Evolutionary conservation across 345 rosid species (phyloP).

Genomic region (Microcos paniculata): DNA sequence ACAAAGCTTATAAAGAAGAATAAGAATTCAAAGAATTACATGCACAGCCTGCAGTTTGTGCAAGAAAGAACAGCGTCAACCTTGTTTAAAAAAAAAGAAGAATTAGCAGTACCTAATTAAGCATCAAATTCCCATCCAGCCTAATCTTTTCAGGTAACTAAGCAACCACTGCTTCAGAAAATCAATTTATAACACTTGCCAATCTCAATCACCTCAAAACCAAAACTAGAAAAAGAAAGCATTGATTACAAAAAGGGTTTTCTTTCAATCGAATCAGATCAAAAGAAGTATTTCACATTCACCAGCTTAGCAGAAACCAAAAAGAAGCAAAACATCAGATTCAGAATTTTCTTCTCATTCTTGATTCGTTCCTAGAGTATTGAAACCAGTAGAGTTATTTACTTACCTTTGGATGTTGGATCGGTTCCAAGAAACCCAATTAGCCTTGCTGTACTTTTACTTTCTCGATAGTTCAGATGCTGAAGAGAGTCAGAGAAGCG

Average conservation of each 20-base stretch:
- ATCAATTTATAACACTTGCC: neutral
- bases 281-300: neutral
- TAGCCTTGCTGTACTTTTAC: neutral
- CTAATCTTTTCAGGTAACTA: neutral
- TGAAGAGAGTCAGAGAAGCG: neutral
- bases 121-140: neutral
- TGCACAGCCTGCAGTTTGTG: neutral
- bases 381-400: neutral
- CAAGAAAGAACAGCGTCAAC: neutral
- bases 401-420: neutral
- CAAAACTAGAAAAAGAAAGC: neutral
- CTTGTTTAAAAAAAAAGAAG: neutral
- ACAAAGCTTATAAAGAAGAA: too few species aligned
- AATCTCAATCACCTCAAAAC: neutral
- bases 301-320: neutral
- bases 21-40: neutral
- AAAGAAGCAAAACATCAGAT: neutral
- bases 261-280: neutral
- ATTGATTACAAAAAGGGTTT: neutral
- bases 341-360: neutral
- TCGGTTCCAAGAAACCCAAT: neutral
- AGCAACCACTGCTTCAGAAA: neutral
- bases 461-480: neutral
- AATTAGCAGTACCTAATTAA: neutral
- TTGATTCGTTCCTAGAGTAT: neutral